phyloP scores from a whole-genome alignment of 352 stramenopile genomes.

The Phytophthora brassicae region DNA sequence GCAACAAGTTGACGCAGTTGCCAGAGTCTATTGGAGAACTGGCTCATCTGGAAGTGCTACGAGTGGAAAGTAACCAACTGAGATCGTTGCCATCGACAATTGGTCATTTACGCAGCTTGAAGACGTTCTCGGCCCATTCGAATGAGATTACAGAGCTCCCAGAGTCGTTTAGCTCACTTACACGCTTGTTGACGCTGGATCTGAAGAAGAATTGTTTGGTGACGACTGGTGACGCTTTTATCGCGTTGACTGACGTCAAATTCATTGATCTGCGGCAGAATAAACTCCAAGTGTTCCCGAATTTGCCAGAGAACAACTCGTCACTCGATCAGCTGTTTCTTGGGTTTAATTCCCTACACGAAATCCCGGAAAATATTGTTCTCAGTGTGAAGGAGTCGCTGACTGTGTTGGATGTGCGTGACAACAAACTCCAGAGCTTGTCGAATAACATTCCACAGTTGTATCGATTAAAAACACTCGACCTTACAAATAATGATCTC shows the following conservation, averaged over 20 bases:
- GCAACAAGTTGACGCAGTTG: constrained; percentile 64
- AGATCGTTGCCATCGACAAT: constrained; percentile 47
- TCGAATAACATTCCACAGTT: constrained; percentile 60
- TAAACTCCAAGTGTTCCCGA: constrained; percentile 60
- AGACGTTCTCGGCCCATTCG: constrained; percentile 59
- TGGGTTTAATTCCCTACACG: constrained; percentile 62
- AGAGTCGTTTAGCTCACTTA: constrained; percentile 45
- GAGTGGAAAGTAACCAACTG: constrained; percentile 68
- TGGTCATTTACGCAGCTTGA: constrained; percentile 47
- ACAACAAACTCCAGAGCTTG: constrained; percentile 75
- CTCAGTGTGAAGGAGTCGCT: constrained; percentile 60
- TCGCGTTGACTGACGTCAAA: constrained; percentile 37
- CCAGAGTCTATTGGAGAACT: constrained; percentile 54
- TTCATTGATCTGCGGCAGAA: constrained; percentile 82
- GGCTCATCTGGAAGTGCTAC: constrained; percentile 54
- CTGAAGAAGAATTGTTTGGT: constrained; percentile 73
- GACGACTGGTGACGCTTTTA: constrained; percentile 38
- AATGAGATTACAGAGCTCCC: constrained; percentile 67
- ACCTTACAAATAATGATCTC: constrained; percentile 86
- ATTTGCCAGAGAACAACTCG: constrained; percentile 40
- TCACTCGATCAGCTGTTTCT: constrained; percentile 76
- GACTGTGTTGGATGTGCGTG: constrained; percentile 73
- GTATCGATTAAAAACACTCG: constrained; percentile 77
- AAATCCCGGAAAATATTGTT: constrained; percentile 51
- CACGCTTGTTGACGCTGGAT: constrained; percentile 55